Evolutionary conservation across 2,329 filamentous ascomycete species (phyloP).

Genomic region (Cladophialophora immunda): DNA sequence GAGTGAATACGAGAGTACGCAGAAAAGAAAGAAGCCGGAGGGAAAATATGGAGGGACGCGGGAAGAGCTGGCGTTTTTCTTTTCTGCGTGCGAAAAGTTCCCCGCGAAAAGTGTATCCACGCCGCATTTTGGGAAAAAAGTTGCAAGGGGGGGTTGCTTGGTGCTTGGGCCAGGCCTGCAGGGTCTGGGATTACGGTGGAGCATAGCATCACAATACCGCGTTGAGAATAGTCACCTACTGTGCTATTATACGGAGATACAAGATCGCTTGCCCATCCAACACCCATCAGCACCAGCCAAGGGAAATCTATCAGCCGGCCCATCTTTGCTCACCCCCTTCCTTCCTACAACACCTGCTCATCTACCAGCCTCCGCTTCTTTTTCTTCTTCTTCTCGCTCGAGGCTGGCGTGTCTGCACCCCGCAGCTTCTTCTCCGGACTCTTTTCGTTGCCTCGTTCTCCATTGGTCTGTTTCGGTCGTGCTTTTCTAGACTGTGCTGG

Average conservation of each 20-base stretch:
- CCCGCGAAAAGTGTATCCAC: slow-evolving; percentile 9
- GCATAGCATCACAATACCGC: not conserved
- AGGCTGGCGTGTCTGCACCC: slow-evolving; percentile 5
- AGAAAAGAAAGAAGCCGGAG: not conserved
- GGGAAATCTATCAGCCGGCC: slow-evolving; percentile 16
- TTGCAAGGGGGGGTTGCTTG: not conserved
- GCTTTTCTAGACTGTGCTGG: slow-evolving; percentile 8
- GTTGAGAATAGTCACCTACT: not conserved
- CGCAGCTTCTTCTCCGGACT: slow-evolving; percentile 20
- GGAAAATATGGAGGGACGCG: not conserved
- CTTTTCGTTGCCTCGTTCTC: slow-evolving; percentile 15
- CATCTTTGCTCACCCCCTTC: not conserved
- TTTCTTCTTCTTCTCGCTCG: slow-evolving; percentile 34
- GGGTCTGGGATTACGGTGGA: slow-evolving; percentile 7
- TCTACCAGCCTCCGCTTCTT: slow-evolving; percentile 32
- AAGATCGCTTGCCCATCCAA: not conserved
- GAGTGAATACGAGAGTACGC: not conserved
- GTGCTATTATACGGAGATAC: not conserved
- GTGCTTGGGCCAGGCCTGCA: not conserved
- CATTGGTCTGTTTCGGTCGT: slow-evolving; percentile 9
- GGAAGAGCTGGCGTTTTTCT: not conserved
- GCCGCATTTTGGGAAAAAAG: slow-evolving; percentile 7
- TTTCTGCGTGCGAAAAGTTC: not conserved
- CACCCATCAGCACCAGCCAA: not conserved
- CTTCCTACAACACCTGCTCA: slow-evolving; percentile 21